Evolutionary conservation across 768 basidiomycete genomes (phyloP), one percentile per base, ranked within the genome.

Genomic region (Leucosporidium creatinivorum): DNA sequence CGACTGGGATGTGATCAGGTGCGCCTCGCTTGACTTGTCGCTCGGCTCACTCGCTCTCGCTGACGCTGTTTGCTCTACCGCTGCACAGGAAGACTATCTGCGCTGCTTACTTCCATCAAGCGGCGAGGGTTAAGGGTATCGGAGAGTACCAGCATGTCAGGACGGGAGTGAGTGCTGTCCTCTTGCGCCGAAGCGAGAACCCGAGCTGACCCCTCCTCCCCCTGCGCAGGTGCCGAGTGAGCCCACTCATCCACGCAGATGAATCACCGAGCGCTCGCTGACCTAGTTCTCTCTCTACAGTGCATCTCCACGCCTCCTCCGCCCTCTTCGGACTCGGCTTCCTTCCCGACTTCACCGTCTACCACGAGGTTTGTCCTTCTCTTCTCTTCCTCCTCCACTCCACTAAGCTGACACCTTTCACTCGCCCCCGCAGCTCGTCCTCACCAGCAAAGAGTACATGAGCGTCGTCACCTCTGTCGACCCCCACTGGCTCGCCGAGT

Each of bases 91-190:
- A 94, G 85, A 91, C 92, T 3, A 98, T 99, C 73, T 88, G 91
- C 48, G 89, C 94, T 33, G 94, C 94, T 36, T 99, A 97, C 79
- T 99, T 99, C 84, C 96, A 98, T 78, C 96, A 99, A 80, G 93
- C 94, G 1, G 94, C 94, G 23, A 82, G 93, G 70, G 94, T 94
- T 48, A 99, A 99, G 81, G 96, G 96, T 77, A 97, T 98, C 70
- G 94, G 94, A 68, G 96, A 99, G 79, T 99, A 96, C 79, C 91
- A 96, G 73, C 98, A 99, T 78, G 89, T 94, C 72, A 85, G 96
- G 56, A 92, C 93, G 30, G 96, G 80, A 36, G 80, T 81, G 51
- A 69, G 78, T 74, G 3, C 3, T 17, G 8, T 8, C 39, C 10
- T 12, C 39, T 44, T 44, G 6, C 39, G 39, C 39, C 39, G 39